Base-by-base conservation (phyloP, 2,329 filamentous ascomycete species). In the Onygena corvina region DNA sequence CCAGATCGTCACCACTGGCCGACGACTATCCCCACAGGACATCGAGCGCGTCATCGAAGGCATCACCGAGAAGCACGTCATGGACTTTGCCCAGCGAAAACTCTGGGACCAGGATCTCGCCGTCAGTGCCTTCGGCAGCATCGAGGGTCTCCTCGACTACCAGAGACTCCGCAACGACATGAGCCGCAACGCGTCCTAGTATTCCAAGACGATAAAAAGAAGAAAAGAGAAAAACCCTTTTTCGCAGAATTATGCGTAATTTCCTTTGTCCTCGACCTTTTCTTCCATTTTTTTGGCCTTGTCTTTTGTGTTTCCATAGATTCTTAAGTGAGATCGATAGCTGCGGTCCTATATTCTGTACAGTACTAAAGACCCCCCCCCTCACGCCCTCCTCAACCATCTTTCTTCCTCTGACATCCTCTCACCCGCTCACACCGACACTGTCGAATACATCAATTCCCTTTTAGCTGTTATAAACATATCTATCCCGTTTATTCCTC, bases 31-130 rank as follows among this genome's bases (percentile, higher is more conserved):
- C 66, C 86, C 92, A 53, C 84, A 84, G 68, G 92, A 98, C 77
- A 90, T 98, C 57, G 92, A 98, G 80, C 81, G 86, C 61, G 80
- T 83, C 59, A 87, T 98, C 60, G 83, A 89, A 64, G 76, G 74
- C 60, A 90, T 98, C 65, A 87, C 87, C 57, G 88, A 89, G 71
- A 93, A 93, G 77, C 87, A 96, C 63, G 86, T 98, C 57, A 95
- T 95, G 86, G 81, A 84, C 62, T 98, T 96, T 67, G 90, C 90
- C 62, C 84, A 86, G 76, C 81, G 81, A 71, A 94, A 92, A 75
- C 75, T 98, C 54, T 98, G 92, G 92, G 92, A 98, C 73, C 84
- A 90, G 72, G 92, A 98, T 67, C 76, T 98, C 61, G 92, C 92
- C 62, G 78, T 98, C 68, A 89, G 83, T 66, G 92, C 90, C 29